Percentiles rank a stretch among this genome's conserved stretches.
These are phyloP conservation scores for Polytolypa hystricis DNA, from an alignment of 2,329 filamentous ascomycete genomes.

Conservation along the genomic window DNA sequence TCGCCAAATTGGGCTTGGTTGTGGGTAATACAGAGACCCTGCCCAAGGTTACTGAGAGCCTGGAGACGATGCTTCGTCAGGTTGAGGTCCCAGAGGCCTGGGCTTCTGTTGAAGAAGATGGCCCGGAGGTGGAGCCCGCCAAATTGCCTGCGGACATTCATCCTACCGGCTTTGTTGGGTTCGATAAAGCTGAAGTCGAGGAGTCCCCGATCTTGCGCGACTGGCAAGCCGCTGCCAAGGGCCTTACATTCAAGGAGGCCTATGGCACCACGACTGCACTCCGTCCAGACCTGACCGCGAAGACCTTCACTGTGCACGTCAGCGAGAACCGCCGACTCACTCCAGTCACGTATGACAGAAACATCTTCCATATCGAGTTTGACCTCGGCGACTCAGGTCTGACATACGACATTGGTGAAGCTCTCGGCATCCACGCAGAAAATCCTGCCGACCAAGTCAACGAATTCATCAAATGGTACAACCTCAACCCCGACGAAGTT, in stretches of 20 bases:
- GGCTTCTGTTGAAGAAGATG: constrained; percentile 53
- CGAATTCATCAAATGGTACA: constrained; percentile 84
- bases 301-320: constrained; percentile 79
- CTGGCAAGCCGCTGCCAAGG: constrained; percentile 80
- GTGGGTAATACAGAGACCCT: constrained; percentile 51
- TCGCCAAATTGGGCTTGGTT: constrained; percentile 55
- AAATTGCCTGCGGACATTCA: constrained; percentile 54
- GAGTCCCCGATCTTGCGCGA: constrained; percentile 53
- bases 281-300: constrained; percentile 73
- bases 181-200: constrained; percentile 65
- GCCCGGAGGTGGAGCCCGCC: constrained; percentile 27
- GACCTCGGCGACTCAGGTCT: constrained; percentile 84
- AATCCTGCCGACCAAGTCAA: constrained; percentile 71
- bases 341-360: constrained; percentile 78
- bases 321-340: constrained; percentile 94
- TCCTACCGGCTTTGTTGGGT: constrained; percentile 70
- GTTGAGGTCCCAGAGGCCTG: constrained; percentile 71
- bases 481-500: constrained; percentile 67
- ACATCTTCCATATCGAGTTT: constrained; percentile 99
- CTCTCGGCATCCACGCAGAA: constrained; percentile 89
- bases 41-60: constrained; percentile 47
- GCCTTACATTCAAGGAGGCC: constrained; percentile 86
- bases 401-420: constrained; percentile 94
- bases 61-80: constrained; percentile 59
- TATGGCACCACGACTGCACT: constrained; percentile 64